Conservation (phyloP, 2,329 filamentous ascomycete genomes). For the Volutella citrinella region DNA sequence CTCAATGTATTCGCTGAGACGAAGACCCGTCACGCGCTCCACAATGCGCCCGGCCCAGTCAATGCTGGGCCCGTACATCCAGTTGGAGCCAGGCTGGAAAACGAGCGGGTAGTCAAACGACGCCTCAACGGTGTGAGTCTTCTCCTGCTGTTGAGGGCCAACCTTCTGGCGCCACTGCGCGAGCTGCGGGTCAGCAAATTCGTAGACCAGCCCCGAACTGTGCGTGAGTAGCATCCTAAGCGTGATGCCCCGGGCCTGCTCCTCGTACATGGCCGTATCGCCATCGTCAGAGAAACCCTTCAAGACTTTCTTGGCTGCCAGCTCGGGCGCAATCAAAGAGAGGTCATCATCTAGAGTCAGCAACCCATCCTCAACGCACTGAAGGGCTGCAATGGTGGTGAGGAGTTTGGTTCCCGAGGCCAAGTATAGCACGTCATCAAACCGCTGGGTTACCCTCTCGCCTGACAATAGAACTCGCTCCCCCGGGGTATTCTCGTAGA, state of each 20-base stretch:
- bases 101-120: slow-evolving; percentile 41
- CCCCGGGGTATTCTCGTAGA: slow-evolving; percentile 38
- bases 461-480: slow-evolving; percentile 38
- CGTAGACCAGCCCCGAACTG: slow-evolving; percentile 46
- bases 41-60: slow-evolving; percentile 54
- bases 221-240: slow-evolving; percentile 51
- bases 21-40: slow-evolving; percentile 42
- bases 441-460: slow-evolving; percentile 34
- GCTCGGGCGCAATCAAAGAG: slow-evolving; percentile 42
- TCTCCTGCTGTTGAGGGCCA: slow-evolving; percentile 11
- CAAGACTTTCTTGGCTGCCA: slow-evolving; percentile 46
- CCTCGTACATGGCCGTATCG: slow-evolving; percentile 34
- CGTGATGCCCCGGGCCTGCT: slow-evolving; percentile 39
- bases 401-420: slow-evolving; percentile 43
- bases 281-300: slow-evolving; percentile 42
- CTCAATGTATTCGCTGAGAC: slow-evolving; percentile 42
- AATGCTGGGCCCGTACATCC: slow-evolving; percentile 47
- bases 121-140: slow-evolving; percentile 36
- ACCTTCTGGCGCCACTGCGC: slow-evolving; percentile 34
- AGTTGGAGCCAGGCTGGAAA: slow-evolving; percentile 49
- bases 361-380: slow-evolving; percentile 51
- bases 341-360: slow-evolving; percentile 46
- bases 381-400: slow-evolving; percentile 50
- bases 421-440: slow-evolving; percentile 35
- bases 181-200: slow-evolving; percentile 36